Evolutionary conservation across 1,284 basidiomycete species (phyloP).

Genomic region (Microbotryum lychnidis-dioicae): DNA sequence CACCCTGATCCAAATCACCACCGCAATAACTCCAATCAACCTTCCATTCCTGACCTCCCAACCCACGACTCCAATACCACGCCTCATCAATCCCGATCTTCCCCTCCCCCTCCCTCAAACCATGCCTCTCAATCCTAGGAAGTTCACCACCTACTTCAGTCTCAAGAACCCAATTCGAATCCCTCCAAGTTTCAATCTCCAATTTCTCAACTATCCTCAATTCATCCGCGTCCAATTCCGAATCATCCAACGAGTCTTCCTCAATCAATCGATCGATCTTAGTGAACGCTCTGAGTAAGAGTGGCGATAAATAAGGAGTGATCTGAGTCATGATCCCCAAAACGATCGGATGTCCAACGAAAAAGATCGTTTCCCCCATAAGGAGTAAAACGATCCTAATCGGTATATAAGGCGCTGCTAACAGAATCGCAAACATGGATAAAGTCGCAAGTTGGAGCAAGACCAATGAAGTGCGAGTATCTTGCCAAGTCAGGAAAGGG

Average conservation of each 20-base stretch:
- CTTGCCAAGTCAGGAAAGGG: conserved; percentile 33
- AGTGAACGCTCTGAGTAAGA: neutral
- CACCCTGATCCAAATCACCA: conserved; percentile 9
- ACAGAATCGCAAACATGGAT: conserved; percentile 17
- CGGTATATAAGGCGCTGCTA: conserved; percentile 24
- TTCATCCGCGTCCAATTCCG: conserved; percentile 16
- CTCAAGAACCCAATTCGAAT: conserved; percentile 13
- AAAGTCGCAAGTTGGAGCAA: conserved; percentile 29
- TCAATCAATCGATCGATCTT: conserved; percentile 8
- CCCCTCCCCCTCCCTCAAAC: no score
- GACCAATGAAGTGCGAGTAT: conserved; percentile 24
- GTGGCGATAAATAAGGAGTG: neutral
- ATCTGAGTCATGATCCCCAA: conserved; percentile 5
- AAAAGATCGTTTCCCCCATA: conserved; percentile 23
- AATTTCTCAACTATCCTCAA: conserved; percentile 9
- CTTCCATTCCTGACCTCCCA: no score
- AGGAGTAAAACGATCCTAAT: conserved; percentile 29
- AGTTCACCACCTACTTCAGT: conserved; percentile 19
- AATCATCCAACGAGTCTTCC: conserved; percentile 22
- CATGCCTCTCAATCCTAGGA: neutral
- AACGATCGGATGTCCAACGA: conserved; percentile 28
- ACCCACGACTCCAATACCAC: no score
- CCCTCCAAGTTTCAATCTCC: conserved; percentile 10
- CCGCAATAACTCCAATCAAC: no score
- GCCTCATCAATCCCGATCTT: no score